Evolutionary conservation across 139 green algal genomes (phyloP), one percentile per base, ranked within the genome.

Genomic region (Nannochloris sp.): DNA sequence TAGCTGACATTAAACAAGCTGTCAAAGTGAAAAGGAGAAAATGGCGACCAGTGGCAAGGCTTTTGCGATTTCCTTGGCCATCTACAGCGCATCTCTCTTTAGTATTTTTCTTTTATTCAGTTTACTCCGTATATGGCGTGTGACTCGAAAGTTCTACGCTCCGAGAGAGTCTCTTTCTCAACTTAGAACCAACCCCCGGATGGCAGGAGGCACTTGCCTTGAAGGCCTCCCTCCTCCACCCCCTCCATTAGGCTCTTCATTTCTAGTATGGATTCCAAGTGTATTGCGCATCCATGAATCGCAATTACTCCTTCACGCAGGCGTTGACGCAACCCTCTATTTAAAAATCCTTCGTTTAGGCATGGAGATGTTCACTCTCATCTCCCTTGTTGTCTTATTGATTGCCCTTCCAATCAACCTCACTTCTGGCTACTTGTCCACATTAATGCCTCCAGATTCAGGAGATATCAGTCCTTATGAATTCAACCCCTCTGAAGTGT

Each of bases 341-440:
- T 15, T 60, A 15, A 38, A 60, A n/a, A 60, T 15, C 10, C 15
- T 60, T 10, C 14, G 31, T 10, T 42, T 60, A 0, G 19, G 29
- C 54, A 60, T 60, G 54, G 54, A 60, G 12, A 27, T 60, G 29
- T 60, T 60, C 30, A 31, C 13, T 6, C 9, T 60, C 29, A 27
- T 39, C 13, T 35, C 54, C 5, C 2, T 60, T 38, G 38, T 60
- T 38, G 54, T 60, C n/a, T 42, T 10, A 15, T 15, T 27, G 19
- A 37, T 60, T 14, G 39, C 39, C 29, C 30, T 60, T 13, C 54
- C 54, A 23, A 60, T 60, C 9, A 60, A 60, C 32, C 31, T 60
- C 5, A 60, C 54, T 0, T 38, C 30, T 39, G 31, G 14, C 24
- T 27, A 60, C 27, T 27, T 60, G n/a, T 27, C 38, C 39, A 24